Base-by-base conservation (phyloP, 2,329 filamentous ascomycete genomes). In the Penicillium corylophilum region DNA sequence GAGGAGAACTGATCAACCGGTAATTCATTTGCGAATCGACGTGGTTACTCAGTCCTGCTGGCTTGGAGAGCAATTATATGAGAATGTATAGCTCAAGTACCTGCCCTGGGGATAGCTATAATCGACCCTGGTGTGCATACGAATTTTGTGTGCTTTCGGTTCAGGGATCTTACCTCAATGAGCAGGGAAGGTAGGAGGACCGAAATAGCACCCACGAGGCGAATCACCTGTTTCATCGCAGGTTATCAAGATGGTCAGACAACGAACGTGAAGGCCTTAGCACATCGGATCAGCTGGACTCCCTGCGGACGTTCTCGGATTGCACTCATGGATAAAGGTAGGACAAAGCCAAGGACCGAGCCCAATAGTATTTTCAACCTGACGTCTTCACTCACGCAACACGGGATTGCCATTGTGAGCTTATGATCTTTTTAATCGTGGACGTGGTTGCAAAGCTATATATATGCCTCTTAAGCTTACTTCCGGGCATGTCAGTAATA, bases 311-410 rank as follows among this genome's bases (percentile, higher is more conserved):
- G 35, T 26, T 50, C 42, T 54, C 45, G 40, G 45, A 51, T 51
- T 20, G 46, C 43, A 20, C 29, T 38, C 41, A 50, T 55, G 44
- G 43, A 40, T 35, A 15, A 44, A 29, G 36, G 59, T 63, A 48
- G 50, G 46, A 63, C 60, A 56, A 50, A 18, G 16, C 44, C 44
- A 60, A 58, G 48, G 38, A 29, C 42, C 33, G 46, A 31, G 33
- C 33, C 40, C 49, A 46, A 38, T 5, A 39, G 35, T 38, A 33
- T 53, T 57, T 55, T 10, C 48, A 58, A 55, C 41, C 35, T 28
- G 48, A 46, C 45, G 10, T 39, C 41, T 22, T 16, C 18, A 16
- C 39, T 40, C 31, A 35, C 36, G 22, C 42, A 50, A 49, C 39
- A 51, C 46, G 22, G 39, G 24, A 54, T 44, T 48, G 20, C 18